Evolutionary conservation across 345 rosid species (phyloP), one percentile per base, ranked within the genome.

Genomic region (Moricandia arvensis): DNA sequence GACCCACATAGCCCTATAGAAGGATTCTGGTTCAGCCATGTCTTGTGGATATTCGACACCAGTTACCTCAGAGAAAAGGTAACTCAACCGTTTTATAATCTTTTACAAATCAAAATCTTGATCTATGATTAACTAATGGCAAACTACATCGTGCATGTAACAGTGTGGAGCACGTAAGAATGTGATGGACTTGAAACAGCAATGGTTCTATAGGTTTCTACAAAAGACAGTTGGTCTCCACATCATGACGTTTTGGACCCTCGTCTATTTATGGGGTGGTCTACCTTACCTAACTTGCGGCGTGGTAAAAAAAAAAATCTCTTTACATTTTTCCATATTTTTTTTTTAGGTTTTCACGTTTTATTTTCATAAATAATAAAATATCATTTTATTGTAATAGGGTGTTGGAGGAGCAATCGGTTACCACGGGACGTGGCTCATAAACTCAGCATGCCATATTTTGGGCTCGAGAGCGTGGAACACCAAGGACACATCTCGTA

Each of bases 381-480:
- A 38, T 38, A 43, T 43, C 51, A 13, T 1, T 43, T 43, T 43
- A 1, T 12, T 55, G 65, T 12, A 16, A 82, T 80, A 91, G 96
- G 90, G 96, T 31, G 88, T 89, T 45, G 87, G 96, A 78, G 77
- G 63, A 54, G 61, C 74, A 18, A 80, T 86, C 78, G 88, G 83
- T 1, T 91, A 82, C 77, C 93, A 91, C 79, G 83, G 88, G 77
- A 91, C 97, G 5, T 93, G 92, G 91, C 80, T 89, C 6, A 87
- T 91, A 64, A 91, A 90, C 71, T 93, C 97, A 16, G 96, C 87
- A 54, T 89, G 91, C 51, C 98, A 93, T 85, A 85, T 88, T 2
- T 91, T 96, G 98, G 98, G 98, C 37, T 82, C 80, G 7, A 93
- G 80, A 68, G 85, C 84, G 1, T 93, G 97, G 97, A 88, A 86